Evolutionary conservation across 768 basidiomycete species (phyloP).

Genomic region (Clavaria fumosa): DNA sequence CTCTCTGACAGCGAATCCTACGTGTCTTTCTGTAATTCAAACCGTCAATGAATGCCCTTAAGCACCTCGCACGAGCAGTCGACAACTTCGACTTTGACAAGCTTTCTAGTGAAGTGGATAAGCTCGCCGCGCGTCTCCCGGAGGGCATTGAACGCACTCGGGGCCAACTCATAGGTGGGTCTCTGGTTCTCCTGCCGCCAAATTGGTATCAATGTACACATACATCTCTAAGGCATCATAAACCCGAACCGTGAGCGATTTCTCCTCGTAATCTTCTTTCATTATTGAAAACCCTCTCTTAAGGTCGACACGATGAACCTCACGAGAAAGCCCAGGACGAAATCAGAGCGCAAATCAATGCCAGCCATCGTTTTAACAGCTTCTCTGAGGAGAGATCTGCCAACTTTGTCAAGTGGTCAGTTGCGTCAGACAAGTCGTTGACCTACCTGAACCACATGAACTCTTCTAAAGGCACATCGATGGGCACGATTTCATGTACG

Average conservation of each 20-base stretch:
- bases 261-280: no score
- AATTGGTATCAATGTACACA: not conserved
- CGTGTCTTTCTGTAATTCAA: no score
- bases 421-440: not conserved
- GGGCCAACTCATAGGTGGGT: constrained; percentile 23
- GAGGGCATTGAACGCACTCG: constrained; percentile 29
- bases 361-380: constrained; percentile 67
- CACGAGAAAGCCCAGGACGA: constrained; percentile 58
- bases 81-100: no score
- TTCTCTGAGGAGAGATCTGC: constrained; percentile 61
- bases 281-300: no score
- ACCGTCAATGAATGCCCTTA: no score
- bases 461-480: constrained; percentile 55
- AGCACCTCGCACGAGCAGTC: no score
- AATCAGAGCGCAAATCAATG: constrained; percentile 59
- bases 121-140: no score
- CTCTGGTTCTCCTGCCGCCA: not conserved
- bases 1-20: no score
- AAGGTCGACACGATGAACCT: constrained; percentile 61
- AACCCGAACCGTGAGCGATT: constrained; percentile 35
- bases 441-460: constrained; percentile 2
- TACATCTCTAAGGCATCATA: constrained; percentile 20
- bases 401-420: constrained; percentile 73
- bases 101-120: no score
- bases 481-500: constrained; percentile 96